A percentile compares a stretch with the other conserved stretches of the same genome.
Evolutionary conservation across 805 yeast genomes (phyloP).

Genomic region (Yarrowia hollandica): DNA sequence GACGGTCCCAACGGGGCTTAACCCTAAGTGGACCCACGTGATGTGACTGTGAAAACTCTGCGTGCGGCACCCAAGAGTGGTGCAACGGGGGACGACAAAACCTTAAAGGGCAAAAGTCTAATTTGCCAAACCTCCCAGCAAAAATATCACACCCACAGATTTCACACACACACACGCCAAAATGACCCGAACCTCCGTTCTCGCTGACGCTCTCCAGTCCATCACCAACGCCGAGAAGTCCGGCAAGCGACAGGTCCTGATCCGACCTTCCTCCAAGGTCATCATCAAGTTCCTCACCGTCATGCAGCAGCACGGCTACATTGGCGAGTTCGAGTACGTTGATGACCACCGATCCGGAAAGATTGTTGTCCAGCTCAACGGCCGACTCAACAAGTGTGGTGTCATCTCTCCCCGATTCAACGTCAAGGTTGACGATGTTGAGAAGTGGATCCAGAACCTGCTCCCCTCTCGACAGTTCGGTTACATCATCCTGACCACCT

Average conservation of each 20-base stretch:
- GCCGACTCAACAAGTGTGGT: constrained; percentile 98
- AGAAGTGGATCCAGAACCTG: constrained; percentile 98
- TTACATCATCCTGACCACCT: constrained; percentile 95
- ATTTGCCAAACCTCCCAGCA: background rate
- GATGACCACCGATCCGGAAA: constrained; percentile 99
- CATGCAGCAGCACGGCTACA: constrained; percentile 98
- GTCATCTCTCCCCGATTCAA: constrained; percentile 98
- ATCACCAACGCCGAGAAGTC: constrained; percentile 99
- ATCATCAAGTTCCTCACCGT: constrained; percentile 95
- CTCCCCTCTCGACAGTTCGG: constrained; percentile 99
- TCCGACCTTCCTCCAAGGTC: constrained; percentile 98
- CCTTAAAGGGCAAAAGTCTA: no score
- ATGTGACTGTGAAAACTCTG: background rate
- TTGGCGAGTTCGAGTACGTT: constrained; percentile 96
- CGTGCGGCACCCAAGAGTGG: no score
- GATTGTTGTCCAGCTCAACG: constrained; percentile 94
- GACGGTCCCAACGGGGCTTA: background rate
- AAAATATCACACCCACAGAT: background rate
- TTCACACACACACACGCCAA: background rate
- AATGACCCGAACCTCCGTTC: constrained; percentile 98
- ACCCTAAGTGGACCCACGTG: constrained; percentile 5
- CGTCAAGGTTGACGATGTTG: constrained; percentile 91
- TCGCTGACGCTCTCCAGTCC: constrained; percentile 97
- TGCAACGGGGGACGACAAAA: no score
- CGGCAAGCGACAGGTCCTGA: constrained; percentile 97